A percentile compares a stretch with the other conserved stretches of the same genome.
phyloP scores from a whole-genome alignment of 2,329 filamentous ascomycete species.

The Talaromyces sp. region DNA sequence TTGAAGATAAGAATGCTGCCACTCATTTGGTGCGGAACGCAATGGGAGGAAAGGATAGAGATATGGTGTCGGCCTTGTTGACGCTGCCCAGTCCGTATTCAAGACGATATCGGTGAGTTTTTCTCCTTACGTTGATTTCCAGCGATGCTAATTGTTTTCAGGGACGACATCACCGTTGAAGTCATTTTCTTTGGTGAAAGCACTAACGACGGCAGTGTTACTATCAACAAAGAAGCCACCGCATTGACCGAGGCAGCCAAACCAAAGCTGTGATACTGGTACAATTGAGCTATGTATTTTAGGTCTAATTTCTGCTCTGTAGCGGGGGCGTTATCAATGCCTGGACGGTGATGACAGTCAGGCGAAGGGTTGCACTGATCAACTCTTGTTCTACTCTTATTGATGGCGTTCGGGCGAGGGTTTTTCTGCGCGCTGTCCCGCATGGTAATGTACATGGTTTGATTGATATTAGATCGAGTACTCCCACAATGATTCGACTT shows the following conservation, averaged over 20 bases:
- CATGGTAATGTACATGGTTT: conserved; percentile 2
- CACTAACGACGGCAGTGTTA: conserved; percentile 69
- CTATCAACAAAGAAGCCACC: conserved; percentile 82
- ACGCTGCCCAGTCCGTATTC: conserved; percentile 90
- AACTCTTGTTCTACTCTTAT: neutral
- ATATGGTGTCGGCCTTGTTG: conserved; percentile 87
- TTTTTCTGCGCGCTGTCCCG: neutral
- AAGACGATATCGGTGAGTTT: conserved; percentile 74
- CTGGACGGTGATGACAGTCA: neutral
- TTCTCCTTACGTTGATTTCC: neutral
- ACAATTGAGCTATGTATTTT: neutral
- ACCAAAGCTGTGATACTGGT: conserved; percentile 44
- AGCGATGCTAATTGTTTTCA: conserved; percentile 38
- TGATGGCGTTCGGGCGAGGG: conserved; percentile 2
- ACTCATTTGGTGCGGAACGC: conserved; percentile 95
- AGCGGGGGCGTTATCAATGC: neutral
- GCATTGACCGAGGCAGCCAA: conserved; percentile 51
- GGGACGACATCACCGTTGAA: conserved; percentile 93
- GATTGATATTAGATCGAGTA: neutral
- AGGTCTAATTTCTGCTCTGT: neutral
- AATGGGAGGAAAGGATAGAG: conserved; percentile 84
- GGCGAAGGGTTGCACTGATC: conserved; percentile 4
- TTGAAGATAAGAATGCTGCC: conserved; percentile 92
- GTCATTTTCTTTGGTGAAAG: conserved; percentile 96
- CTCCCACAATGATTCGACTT: neutral